These are phyloP conservation scores for Ephemerocybe angulata DNA, from an alignment of 768 basidiomycete genomes.

Conservation along the genomic window DNA sequence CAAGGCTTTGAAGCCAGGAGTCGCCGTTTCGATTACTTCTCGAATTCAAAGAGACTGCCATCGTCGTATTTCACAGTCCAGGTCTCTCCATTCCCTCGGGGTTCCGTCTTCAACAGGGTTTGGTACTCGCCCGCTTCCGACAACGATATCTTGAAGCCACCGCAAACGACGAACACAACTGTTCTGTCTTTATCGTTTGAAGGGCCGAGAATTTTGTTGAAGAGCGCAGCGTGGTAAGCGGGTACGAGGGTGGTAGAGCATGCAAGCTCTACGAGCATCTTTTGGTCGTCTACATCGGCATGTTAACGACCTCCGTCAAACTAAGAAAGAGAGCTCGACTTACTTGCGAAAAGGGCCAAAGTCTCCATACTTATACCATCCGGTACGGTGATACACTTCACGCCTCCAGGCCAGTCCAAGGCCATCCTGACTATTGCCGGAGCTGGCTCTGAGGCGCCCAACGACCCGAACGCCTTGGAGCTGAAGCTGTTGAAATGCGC, in stretches of 20 bases:
- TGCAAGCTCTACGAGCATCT: conserved; percentile 69
- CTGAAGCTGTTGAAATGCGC: conserved; percentile 56
- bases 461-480: conserved; percentile 63
- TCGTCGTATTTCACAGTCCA: conserved; percentile 41
- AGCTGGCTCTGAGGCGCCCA: conserved; percentile 67
- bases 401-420: conserved; percentile 51
- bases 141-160: conserved; percentile 65
- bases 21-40: conserved; percentile 8
- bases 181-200: conserved; percentile 27
- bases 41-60: conserved; percentile 32
- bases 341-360: conserved; percentile 55
- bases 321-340: conserved; percentile 15
- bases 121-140: conserved; percentile 50
- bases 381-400: conserved; percentile 58
- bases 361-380: conserved; percentile 70
- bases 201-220: conserved; percentile 43
- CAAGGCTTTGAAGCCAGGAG: too few species aligned
- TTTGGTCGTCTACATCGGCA: conserved; percentile 59
- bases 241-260: conserved; percentile 68
- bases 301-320: conserved; percentile 2
- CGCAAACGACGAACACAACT: conserved; percentile 68
- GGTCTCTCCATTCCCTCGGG: conserved; percentile 17
- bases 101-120: conserved; percentile 33
- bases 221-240: conserved; percentile 56
- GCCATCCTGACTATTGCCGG: conserved; percentile 63